Evolutionary conservation across 495 filamentous ascomycete genomes (phyloP).

Genomic region (Penicillium mononematosum): DNA sequence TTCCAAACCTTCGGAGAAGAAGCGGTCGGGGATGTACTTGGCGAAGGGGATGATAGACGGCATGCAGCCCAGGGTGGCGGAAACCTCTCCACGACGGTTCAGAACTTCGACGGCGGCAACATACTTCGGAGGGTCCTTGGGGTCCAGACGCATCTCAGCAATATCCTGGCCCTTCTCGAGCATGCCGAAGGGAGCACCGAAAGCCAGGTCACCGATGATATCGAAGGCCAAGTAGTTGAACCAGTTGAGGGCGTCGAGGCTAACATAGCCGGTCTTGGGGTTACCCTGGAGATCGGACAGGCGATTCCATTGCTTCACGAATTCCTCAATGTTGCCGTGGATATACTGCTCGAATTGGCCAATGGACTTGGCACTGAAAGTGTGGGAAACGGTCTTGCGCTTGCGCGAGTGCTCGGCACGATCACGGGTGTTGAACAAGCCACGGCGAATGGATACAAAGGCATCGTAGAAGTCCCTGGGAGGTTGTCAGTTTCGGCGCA

Average conservation of each 20-base stretch:
- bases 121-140: constrained; percentile 43
- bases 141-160: constrained; percentile 56
- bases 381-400: constrained; percentile 84
- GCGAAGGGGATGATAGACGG: constrained; percentile 50
- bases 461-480: constrained; percentile 80
- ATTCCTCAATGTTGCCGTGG: constrained; percentile 70
- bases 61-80: constrained; percentile 48
- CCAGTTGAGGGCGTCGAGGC: constrained; percentile 82
- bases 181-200: constrained; percentile 57
- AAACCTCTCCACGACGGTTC: constrained; percentile 56
- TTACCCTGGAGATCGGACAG: constrained; percentile 47
- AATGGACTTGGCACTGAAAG: constrained; percentile 79
- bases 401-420: constrained; percentile 83
- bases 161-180: constrained; percentile 54
- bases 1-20: constrained; percentile 50
- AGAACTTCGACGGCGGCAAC: constrained; percentile 54
- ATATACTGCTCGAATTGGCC: constrained; percentile 90
- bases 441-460: constrained; percentile 82
- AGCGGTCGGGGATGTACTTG: constrained; percentile 52
- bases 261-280: constrained; percentile 51
- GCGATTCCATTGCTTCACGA: constrained; percentile 71
- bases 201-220: constrained; percentile 70
- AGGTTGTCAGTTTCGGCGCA: background rate
- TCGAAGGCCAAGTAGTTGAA: constrained; percentile 95
- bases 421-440: constrained; percentile 88